Base-by-base conservation (phyloP, 2,329 filamentous ascomycete species). In the Pseudogymnoascus sp. region DNA sequence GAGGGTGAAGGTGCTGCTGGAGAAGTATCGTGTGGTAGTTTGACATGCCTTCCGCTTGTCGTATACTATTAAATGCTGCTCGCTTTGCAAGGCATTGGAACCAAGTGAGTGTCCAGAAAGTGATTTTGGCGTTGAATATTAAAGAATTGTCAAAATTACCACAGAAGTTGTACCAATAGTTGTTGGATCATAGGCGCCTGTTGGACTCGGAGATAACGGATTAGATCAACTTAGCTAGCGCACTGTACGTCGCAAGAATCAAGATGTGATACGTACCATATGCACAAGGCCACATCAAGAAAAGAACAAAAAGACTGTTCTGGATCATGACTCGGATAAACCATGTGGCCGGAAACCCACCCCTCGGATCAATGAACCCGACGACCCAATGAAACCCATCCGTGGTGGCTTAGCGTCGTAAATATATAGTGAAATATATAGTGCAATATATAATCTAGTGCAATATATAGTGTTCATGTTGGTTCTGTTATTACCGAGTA, bases 1-100 rank as follows among this genome's bases (percentile, higher is more conserved):
- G 0, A 73, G 69, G 61, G 72, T 82, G 0, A 80, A 74, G 67
- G 73, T 76, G 2, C 76, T 83, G 38, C 74, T 84, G 67, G 73
- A 73, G 5, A 76, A 74, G 66, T 76, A 78, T 61, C 45, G 29
- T 39, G 64, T 69, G 10, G 63, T 68, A 6, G 58, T 60, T 60
- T 55, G 16, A 55, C 4, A 31, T 29, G 26, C 3, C 7, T 19
- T 52, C 8, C 6, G 3, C n/a, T 55, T 33, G 6, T 33, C 12
- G n/a, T 33, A 31, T 29, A 11, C 26, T 31, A 6, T 2, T 26
- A 16, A 52, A 19, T 31, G 10, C 31, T 49, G 23, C 21, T 4
- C 10, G 8, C 26, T 33, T 55, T 55, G 49, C 11, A 55, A 55
- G 26, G 10, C 12, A 29, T 29, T 14, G 5, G 41, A 11, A 23